A percentile compares a stretch with the other conserved stretches of the same genome.
Conservation (phyloP, 306 rosid genomes). For the Oemleria cerasiformis region DNA sequence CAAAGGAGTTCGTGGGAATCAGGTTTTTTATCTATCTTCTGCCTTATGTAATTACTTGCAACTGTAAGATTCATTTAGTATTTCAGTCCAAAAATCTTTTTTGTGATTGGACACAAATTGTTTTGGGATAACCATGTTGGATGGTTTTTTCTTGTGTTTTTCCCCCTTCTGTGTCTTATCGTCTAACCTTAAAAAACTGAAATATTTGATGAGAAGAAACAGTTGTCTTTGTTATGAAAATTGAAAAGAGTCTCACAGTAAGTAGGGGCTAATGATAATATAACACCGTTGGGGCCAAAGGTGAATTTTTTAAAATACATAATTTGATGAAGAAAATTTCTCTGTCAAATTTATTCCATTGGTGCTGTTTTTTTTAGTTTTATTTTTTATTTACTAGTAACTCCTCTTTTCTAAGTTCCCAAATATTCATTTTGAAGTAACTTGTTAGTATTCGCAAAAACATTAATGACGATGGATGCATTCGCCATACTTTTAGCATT, state of each 20-base stretch:
- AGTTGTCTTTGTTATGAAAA: neutral
- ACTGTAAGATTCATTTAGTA: neutral
- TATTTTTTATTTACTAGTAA: neutral
- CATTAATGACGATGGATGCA: no score
- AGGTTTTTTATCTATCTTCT: constrained; percentile 41
- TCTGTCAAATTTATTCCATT: neutral
- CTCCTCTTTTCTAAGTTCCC: neutral
- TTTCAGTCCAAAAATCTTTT: neutral
- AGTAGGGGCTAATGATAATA: neutral
- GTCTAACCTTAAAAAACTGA: neutral
- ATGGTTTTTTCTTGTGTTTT: no score
- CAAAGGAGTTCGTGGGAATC: constrained; percentile 99
- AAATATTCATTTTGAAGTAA: neutral
- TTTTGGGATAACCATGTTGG: neutral
- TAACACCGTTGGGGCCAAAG: neutral
- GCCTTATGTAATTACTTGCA: neutral
- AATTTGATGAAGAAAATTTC: neutral
- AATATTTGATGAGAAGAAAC: neutral
- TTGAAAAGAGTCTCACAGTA: neutral
- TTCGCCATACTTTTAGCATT: no score
- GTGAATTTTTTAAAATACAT: neutral
- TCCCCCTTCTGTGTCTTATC: neutral
- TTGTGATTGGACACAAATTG: neutral
- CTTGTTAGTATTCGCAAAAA: no score
- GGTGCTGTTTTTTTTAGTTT: neutral